Base-by-base conservation (phyloP, 2,329 filamentous ascomycete species). In the Didymella pomorum region DNA sequence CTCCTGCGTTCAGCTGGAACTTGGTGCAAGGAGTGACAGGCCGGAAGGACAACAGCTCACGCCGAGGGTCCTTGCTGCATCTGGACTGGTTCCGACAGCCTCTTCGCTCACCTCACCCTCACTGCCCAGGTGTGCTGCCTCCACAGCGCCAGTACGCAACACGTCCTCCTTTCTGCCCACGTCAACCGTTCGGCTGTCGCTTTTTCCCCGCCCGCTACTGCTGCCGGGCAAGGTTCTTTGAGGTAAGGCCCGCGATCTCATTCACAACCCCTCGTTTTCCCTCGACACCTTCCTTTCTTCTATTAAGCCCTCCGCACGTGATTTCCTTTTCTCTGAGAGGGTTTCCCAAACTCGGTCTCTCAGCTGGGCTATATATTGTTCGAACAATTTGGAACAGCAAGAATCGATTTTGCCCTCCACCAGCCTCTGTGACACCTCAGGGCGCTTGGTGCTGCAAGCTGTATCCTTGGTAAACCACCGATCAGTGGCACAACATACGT, bases 401-500 rank as follows among this genome's bases (percentile, higher is more conserved):
- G 42, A 51, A 48, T 58, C 42, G 21, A 55, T 56, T 49, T 52
- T 54, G 53, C 53, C 52, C 33, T 53, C 39, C 57, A 50, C 60
- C 60, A 63, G 62, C 67, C 54, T 57, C 55, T 68, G 69, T 72
- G 56, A 58, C 54, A 70, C 67, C 55, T 44, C 43, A 58, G 58
- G 63, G 60, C 63, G 67, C 62, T 63, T 58, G 61, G 60, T 65
- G 63, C 64, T 67, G 65, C 66, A 71, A 71, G 69, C 66, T 53
- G 50, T 67, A 71, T 64, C 65, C 61, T 41, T 67, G 58, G 74
- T 76, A 65, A 68, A 63, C 70, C 70, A 46, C 54, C 63, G 58
- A 50, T 62, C 61, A 69, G 75, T 77, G 61, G 67, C 70, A 77
- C 75, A 58, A 64, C 74, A 74, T 69, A 67, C 61, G 63, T 68